Evolutionary conservation across 129 eudicot species (phyloP).

Genomic region (Tagetes patula): DNA sequence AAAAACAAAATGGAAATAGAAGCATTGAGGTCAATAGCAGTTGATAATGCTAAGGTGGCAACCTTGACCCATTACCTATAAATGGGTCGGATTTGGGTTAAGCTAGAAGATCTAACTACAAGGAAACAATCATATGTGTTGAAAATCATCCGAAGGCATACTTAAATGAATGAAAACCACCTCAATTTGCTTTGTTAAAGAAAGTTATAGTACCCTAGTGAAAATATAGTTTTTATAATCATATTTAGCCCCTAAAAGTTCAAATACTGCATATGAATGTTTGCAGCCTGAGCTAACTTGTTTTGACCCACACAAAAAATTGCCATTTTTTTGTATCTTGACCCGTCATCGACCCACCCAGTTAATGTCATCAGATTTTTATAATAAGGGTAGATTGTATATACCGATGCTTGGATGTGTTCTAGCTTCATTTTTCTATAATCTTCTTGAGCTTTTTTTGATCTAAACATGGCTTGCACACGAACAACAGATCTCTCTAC

Average conservation of each 20-base stretch:
- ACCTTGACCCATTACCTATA: neutral
- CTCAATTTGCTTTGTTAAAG: neutral
- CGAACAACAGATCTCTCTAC: constrained; percentile 93
- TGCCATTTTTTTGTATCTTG: neutral
- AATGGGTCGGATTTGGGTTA: neutral
- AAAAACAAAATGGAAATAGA: constrained; percentile 1
- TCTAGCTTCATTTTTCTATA: constrained; percentile 79
- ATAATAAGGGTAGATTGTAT: constrained; percentile 5
- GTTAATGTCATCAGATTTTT: neutral
- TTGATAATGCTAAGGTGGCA: neutral
- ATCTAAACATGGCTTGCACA: constrained; percentile 97
- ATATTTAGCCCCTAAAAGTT: constrained; percentile 2
- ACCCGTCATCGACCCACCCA: constrained; percentile 6
- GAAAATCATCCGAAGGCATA: neutral
- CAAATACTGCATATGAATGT: neutral
- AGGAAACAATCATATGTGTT: neutral
- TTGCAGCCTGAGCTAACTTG: neutral
- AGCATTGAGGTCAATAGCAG: constrained; percentile 3
- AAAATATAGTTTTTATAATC: neutral
- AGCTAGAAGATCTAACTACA: neutral
- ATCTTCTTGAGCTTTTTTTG: constrained; percentile 81
- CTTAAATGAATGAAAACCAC: neutral
- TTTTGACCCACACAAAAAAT: constrained; percentile 7
- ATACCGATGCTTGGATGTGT: constrained; percentile 67
- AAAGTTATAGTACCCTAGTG: neutral